Percentiles rank a stretch among this genome's conserved stretches.
Evolutionary conservation across 441 rosid genomes (phyloP).

Genomic region (Mallotus japonicus): DNA sequence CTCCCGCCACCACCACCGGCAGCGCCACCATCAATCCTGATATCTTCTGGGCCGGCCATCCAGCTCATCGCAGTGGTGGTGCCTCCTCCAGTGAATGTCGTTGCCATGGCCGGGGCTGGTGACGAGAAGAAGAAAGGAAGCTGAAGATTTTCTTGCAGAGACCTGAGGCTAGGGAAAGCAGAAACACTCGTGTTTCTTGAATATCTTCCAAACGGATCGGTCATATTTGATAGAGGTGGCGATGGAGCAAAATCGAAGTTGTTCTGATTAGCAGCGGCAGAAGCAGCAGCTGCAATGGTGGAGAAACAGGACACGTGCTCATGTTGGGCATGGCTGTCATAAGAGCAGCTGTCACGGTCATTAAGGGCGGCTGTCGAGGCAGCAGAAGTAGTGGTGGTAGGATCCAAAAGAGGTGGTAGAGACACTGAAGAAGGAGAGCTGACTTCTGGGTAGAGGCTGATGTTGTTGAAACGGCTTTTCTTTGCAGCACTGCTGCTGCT

Average conservation of each 20-base stretch:
- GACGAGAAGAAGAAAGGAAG: slow-evolving; percentile 45
- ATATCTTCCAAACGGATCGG: slow-evolving; percentile 33
- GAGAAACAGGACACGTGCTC: slow-evolving; percentile 99
- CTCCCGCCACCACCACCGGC: slow-evolving; percentile 30
- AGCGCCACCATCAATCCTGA: slow-evolving; percentile 16
- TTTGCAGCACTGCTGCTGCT: slow-evolving; percentile 34
- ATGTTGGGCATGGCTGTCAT: slow-evolving; percentile 42
- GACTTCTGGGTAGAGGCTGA: slow-evolving; percentile 44
- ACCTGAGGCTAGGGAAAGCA: slow-evolving; percentile 58
- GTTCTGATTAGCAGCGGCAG: slow-evolving; percentile 30
- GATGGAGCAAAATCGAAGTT: slow-evolving; percentile 25
- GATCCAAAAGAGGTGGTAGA: slow-evolving; percentile 75
- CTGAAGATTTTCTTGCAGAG: slow-evolving; percentile 70
- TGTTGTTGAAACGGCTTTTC: slow-evolving; percentile 38
- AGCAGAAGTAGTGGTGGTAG: slow-evolving; percentile 20
- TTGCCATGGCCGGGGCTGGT: slow-evolving; percentile 33
- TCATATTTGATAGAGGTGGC: slow-evolving; percentile 22
- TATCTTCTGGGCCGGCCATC: slow-evolving; percentile 31
- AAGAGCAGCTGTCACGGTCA: slow-evolving; percentile 53
- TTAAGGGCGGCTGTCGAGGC: slow-evolving; percentile 24
- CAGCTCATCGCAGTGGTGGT: slow-evolving; percentile 30
- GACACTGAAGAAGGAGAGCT: slow-evolving; percentile 72
- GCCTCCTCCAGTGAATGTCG: slow-evolving; percentile 28
- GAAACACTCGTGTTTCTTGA: slow-evolving; percentile 39
- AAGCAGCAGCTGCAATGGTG: slow-evolving; percentile 60